Percentiles rank a stretch among this genome's conserved stretches.
Evolutionary conservation across 2,329 filamentous ascomycete species (phyloP).

Genomic region (Rachicladosporium sp.): DNA sequence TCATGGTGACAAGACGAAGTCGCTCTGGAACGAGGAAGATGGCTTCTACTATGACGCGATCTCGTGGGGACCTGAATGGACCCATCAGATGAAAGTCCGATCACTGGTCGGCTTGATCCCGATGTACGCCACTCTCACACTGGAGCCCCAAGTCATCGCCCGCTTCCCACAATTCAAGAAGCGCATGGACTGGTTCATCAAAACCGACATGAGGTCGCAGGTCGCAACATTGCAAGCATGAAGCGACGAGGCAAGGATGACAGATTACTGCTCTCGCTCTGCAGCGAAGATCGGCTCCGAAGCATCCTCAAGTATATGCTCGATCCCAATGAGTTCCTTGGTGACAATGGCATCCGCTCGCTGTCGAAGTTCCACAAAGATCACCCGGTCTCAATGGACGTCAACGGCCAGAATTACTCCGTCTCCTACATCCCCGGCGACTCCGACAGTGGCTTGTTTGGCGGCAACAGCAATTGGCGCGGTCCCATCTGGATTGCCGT

Average conservation of each 20-base stretch:
- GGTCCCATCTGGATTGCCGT: slow-evolving; percentile 90
- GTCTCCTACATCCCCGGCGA: slow-evolving; percentile 91
- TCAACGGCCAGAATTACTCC: slow-evolving; percentile 79
- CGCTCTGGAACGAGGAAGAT: slow-evolving; percentile 91
- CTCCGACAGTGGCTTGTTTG: slow-evolving; percentile 87
- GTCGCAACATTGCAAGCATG: slow-evolving; percentile 91
- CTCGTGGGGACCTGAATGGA: slow-evolving; percentile 87
- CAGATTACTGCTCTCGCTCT: slow-evolving; percentile 73
- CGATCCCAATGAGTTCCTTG: slow-evolving; percentile 85
- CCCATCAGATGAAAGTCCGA: slow-evolving; percentile 80
- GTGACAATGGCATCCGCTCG: slow-evolving; percentile 79
- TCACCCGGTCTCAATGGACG: slow-evolving; percentile 86
- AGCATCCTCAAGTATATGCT: slow-evolving; percentile 87
- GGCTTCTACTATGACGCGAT: slow-evolving; percentile 99
- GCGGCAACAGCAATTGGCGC: slow-evolving; percentile 96
- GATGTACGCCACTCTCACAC: slow-evolving; percentile 78
- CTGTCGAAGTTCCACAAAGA: slow-evolving; percentile 86
- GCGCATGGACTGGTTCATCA: slow-evolving; percentile 85
- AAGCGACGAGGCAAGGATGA: slow-evolving; percentile 81
- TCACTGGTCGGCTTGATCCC: slow-evolving; percentile 91
- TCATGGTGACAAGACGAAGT: slow-evolving; percentile 58
- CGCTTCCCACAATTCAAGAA: slow-evolving; percentile 87
- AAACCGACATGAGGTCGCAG: slow-evolving; percentile 77
- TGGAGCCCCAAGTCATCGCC: slow-evolving; percentile 89
- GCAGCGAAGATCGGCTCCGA: slow-evolving; percentile 83